Percentiles rank a stretch among this genome's conserved stretches.
phyloP scores from a whole-genome alignment of 176 grass and related monocot species.

The Phoenix roebelenii region DNA sequence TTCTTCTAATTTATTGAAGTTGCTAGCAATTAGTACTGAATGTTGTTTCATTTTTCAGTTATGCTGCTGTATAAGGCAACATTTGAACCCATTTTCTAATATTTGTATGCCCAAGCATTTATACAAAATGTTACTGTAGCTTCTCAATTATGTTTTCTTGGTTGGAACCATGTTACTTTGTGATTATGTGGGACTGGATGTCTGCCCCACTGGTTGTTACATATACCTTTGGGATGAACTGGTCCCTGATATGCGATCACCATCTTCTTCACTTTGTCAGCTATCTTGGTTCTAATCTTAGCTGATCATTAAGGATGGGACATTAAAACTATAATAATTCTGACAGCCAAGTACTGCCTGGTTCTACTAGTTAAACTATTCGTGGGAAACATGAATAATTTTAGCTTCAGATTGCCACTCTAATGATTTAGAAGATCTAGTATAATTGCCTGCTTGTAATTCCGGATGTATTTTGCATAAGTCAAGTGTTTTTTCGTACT shows the following conservation, averaged over 20 bases:
- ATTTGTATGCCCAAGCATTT: no score
- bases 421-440: no score
- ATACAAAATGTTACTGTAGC: not conserved
- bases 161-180: not conserved
- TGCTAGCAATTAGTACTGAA: not conserved
- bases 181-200: conserved; percentile 6
- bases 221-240: conserved; percentile 24
- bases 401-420: no score
- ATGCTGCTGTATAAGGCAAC: no score
- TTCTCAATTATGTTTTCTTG: not conserved
- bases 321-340: not conserved
- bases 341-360: no score
- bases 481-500: no score
- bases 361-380: no score
- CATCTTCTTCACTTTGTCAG: conserved; percentile 34
- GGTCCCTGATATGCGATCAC: conserved; percentile 22
- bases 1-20: not conserved
- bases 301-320: not conserved
- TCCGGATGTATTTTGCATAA: no score
- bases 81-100: no score
- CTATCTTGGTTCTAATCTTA: conserved; percentile 20
- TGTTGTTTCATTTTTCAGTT: no score
- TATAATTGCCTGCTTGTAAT: no score
- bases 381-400: no score
- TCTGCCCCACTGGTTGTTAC: conserved; percentile 30